phyloP scores from a whole-genome alignment of 352 stramenopile species.

The Pythium aphanidermatum region DNA sequence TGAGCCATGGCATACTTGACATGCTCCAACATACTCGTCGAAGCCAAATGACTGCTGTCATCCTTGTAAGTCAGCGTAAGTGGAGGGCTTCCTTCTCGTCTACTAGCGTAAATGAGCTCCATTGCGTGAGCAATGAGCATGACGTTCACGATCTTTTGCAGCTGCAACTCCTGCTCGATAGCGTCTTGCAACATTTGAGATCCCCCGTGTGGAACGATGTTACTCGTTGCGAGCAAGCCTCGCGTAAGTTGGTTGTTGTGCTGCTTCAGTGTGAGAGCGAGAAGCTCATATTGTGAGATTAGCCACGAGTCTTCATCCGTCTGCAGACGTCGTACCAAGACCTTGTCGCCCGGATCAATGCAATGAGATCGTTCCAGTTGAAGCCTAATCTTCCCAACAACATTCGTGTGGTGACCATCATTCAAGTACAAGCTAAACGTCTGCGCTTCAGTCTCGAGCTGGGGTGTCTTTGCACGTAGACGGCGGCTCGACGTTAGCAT shows the following conservation, averaged over 20 bases:
- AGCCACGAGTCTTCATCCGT: constrained; percentile 33
- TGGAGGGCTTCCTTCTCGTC: background rate
- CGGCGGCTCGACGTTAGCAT: too few relatives aligned
- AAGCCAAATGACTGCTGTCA: constrained; percentile 9
- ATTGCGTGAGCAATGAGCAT: constrained; percentile 36
- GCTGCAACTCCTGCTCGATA: constrained; percentile 38
- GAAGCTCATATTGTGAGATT: constrained; percentile 42
- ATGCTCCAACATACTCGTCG: constrained; percentile 22
- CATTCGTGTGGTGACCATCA: background rate
- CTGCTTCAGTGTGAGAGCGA: constrained; percentile 33
- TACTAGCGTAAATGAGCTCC: constrained; percentile 25
- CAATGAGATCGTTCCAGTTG: constrained; percentile 22
- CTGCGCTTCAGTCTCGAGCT: too few relatives aligned
- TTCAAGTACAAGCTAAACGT: constrained; percentile 12
- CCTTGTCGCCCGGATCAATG: constrained; percentile 10
- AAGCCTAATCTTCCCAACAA: constrained; percentile 54
- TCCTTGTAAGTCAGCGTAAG: constrained; percentile 10
- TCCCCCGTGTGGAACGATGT: constrained; percentile 20
- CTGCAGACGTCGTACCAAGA: constrained; percentile 30
- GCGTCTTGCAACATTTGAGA: constrained; percentile 23
- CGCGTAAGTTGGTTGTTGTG: constrained; percentile 35
- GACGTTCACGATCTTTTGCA: constrained; percentile 46
- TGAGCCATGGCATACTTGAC: constrained; percentile 32
- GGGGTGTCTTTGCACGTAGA: too few relatives aligned
- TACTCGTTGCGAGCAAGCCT: constrained; percentile 32